Percentiles rank a stretch among this genome's conserved stretches.
These are phyloP conservation scores for Alloteropsis semialata DNA, from an alignment of 176 grass and related monocot species.

Conservation along the genomic window DNA sequence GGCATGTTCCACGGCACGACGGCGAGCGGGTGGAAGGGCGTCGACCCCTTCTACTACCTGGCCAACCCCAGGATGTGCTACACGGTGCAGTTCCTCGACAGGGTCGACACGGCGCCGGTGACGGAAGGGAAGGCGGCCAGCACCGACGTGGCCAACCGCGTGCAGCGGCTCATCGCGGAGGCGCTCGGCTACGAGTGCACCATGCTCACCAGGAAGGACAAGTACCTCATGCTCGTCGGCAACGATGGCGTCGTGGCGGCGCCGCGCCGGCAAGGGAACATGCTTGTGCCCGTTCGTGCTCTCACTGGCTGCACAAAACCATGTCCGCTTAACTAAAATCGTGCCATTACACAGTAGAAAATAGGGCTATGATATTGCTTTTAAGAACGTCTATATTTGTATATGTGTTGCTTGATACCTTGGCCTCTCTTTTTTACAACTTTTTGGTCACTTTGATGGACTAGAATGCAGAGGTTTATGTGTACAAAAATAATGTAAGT, in stretches of 20 bases:
- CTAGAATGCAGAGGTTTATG: neutral
- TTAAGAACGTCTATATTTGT: neutral
- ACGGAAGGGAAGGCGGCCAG: constrained; percentile 1
- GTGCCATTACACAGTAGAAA: neutral
- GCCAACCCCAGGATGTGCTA: constrained; percentile 59
- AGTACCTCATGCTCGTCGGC: constrained; percentile 77
- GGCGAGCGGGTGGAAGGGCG: constrained; percentile 58
- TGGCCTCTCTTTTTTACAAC: neutral
- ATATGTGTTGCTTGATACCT: neutral
- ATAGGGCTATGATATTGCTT: neutral
- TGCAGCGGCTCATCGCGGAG: constrained; percentile 47
- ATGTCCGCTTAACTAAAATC: neutral
- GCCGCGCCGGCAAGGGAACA: neutral
- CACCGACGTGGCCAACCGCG: constrained; percentile 52
- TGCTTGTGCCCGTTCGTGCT: neutral
- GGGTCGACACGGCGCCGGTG: constrained; percentile 35
- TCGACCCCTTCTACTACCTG: constrained; percentile 60
- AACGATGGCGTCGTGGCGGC: constrained; percentile 47
- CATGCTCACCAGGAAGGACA: constrained; percentile 70
- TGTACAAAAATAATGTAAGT: neutral
- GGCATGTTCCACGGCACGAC: constrained; percentile 71
- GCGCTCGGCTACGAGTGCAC: constrained; percentile 72
- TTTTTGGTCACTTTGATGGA: neutral
- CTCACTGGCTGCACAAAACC: neutral
- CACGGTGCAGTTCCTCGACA: constrained; percentile 49